Conservation (phyloP, 2,329 filamentous ascomycete species). For the Gliomastix tumulicola region DNA sequence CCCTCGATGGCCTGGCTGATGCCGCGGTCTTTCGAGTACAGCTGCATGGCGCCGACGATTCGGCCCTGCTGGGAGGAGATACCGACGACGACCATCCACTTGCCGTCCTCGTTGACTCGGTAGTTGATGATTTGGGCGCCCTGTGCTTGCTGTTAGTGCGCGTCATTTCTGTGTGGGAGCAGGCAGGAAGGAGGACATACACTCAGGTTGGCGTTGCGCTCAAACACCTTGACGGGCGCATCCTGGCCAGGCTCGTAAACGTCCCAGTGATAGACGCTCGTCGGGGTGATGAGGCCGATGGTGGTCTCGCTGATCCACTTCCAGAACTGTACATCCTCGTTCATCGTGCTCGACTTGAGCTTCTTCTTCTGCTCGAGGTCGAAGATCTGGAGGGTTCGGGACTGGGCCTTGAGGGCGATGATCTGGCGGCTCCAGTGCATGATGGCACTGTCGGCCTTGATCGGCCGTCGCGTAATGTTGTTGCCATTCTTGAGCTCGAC, state of each 20-base stretch:
- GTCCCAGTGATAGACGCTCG: conserved; percentile 94
- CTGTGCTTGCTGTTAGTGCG: conserved; percentile 33
- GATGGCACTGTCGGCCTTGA: conserved; percentile 98
- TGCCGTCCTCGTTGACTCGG: conserved; percentile 87
- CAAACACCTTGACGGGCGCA: conserved; percentile 83
- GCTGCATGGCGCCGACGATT: conserved; percentile 92
- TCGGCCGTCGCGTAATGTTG: conserved; percentile 88
- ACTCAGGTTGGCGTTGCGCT: conserved; percentile 82
- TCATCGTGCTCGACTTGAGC: conserved; percentile 94
- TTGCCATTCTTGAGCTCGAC: conserved; percentile 96
- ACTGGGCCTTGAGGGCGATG: conserved; percentile 93
- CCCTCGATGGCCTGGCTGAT: conserved; percentile 98
- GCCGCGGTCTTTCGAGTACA: conserved; percentile 91
- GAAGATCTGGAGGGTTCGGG: conserved; percentile 94
- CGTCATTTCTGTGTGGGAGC: background rate
- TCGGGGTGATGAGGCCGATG: conserved; percentile 85
- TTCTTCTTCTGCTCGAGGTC: conserved; percentile 89
- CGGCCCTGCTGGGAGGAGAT: conserved; percentile 91
- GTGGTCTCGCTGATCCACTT: conserved; percentile 94
- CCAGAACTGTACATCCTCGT: conserved; percentile 97
- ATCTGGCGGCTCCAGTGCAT: conserved; percentile 98
- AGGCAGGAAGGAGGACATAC: conserved; percentile 41
- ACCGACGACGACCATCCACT: conserved; percentile 97
- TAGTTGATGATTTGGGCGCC: conserved; percentile 99
- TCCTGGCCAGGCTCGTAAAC: conserved; percentile 80